Evolutionary conservation across 2,329 filamentous ascomycete genomes (phyloP).

Genomic region (Tolypocladium ophioglossoides): DNA sequence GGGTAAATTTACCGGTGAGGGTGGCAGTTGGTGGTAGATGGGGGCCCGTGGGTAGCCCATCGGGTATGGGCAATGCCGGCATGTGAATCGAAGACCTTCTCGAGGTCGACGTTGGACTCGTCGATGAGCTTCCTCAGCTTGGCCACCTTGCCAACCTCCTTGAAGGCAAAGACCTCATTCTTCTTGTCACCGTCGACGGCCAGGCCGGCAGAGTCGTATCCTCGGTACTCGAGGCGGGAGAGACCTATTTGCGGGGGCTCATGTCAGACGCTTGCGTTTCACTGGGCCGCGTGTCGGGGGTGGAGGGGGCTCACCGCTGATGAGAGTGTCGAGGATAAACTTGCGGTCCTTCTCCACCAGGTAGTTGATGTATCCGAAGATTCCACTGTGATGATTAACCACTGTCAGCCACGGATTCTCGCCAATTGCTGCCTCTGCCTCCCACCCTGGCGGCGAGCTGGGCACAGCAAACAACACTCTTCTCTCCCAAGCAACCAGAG

Average conservation of each 20-base stretch:
- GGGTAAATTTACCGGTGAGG: constrained; percentile 68
- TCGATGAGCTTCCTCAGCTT: constrained; percentile 92
- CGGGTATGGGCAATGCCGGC: constrained; percentile 97
- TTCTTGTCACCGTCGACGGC: constrained; percentile 97
- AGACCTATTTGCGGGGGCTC: constrained; percentile 50
- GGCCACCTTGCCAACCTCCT: constrained; percentile 98
- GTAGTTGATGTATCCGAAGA: constrained; percentile 99
- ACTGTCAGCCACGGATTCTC: constrained; percentile 14
- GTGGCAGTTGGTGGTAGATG: constrained; percentile 93
- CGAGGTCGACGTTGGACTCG: constrained; percentile 70
- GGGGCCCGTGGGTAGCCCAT: constrained; percentile 96
- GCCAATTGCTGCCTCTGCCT: constrained; percentile 8
- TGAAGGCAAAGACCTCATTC: constrained; percentile 94
- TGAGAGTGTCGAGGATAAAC: constrained; percentile 89
- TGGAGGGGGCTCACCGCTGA: constrained; percentile 67
- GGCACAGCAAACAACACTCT: not conserved
- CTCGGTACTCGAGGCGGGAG: constrained; percentile 92
- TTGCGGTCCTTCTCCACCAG: constrained; percentile 97
- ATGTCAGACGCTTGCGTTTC: constrained; percentile 12
- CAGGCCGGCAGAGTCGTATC: constrained; percentile 95
- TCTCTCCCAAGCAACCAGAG: not conserved
- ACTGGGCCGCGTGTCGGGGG: not conserved
- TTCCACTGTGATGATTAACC: constrained; percentile 50
- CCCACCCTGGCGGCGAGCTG: not conserved
- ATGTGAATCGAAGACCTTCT: constrained; percentile 94